phyloP scores from a whole-genome alignment of 2,329 filamentous ascomycete species.

The Arthroderma sp. region DNA sequence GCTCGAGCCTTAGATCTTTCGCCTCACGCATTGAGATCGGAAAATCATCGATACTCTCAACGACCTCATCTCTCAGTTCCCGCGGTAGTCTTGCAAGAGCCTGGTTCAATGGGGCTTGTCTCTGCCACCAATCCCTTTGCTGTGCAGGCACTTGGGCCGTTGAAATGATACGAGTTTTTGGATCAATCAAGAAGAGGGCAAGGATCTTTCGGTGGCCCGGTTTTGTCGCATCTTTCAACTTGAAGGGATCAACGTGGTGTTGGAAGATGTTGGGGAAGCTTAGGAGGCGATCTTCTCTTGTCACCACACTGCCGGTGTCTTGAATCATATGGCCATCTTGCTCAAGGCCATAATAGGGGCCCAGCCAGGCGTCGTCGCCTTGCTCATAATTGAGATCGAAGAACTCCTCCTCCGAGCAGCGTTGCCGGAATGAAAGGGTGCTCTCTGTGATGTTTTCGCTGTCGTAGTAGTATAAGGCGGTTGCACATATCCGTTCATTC shows the following conservation, averaged over 20 bases:
- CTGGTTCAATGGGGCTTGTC: slow-evolving; percentile 1
- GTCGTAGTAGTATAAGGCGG: slow-evolving; percentile 51
- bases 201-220: slow-evolving; percentile 12
- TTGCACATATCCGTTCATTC: slow-evolving; percentile 53
- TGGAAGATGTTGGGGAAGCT: slow-evolving; percentile 13
- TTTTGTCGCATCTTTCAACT: slow-evolving; percentile 8
- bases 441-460: slow-evolving; percentile 46
- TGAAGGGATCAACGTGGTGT: slow-evolving; percentile 9
- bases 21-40: slow-evolving; percentile 9
- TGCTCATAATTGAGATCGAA: slow-evolving; percentile 21
- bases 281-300: slow-evolving; percentile 11
- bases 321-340: slow-evolving; percentile 6
- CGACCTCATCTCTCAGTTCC: slow-evolving; percentile 6
- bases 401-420: slow-evolving; percentile 15
- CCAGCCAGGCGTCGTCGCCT: slow-evolving; percentile 8
- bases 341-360: slow-evolving; percentile 6
- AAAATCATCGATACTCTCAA: slow-evolving; percentile 1
- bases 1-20: slow-evolving; percentile 6
- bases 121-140: slow-evolving; percentile 9
- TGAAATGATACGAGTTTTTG: slow-evolving; percentile 10
- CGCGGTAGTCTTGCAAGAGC: slow-evolving; percentile 2
- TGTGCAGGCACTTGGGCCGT: slow-evolving; percentile 10
- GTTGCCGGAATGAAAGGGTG: slow-evolving; percentile 39
- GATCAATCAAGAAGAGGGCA: slow-evolving; percentile 10
- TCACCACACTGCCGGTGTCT: slow-evolving; percentile 8